Percentiles rank a stretch among this genome's conserved stretches.
Conservation (phyloP, 2,329 filamentous ascomycete genomes). For the Chrysoporthe puriensis region DNA sequence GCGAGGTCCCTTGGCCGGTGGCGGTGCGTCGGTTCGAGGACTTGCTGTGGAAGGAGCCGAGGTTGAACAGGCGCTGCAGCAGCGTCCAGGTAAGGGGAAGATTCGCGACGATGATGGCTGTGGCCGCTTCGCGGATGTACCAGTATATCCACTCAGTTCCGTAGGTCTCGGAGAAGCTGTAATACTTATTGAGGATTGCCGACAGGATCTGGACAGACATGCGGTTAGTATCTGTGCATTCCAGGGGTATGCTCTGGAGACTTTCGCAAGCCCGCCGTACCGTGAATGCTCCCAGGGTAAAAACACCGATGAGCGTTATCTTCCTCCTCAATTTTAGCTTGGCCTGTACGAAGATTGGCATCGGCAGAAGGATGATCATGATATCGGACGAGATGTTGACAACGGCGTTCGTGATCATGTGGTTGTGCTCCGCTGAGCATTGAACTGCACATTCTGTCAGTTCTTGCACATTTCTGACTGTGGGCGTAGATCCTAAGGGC, state of each 20-base stretch:
- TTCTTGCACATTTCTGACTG: neutral
- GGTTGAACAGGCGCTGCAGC: constrained; percentile 43
- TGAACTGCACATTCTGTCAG: constrained; percentile 44
- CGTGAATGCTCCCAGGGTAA: constrained; percentile 51
- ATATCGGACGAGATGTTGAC: constrained; percentile 65
- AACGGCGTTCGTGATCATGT: constrained; percentile 60
- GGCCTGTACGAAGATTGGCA: constrained; percentile 56
- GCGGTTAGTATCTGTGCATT: constrained; percentile 1
- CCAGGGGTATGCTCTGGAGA: neutral
- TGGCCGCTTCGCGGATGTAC: constrained; percentile 51
- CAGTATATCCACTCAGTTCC: constrained; percentile 46
- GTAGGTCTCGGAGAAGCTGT: constrained; percentile 46
- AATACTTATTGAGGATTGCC: constrained; percentile 52
- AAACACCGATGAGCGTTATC: constrained; percentile 51
- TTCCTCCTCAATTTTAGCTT: constrained; percentile 57
- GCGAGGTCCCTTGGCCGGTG: neutral
- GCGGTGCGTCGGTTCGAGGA: constrained; percentile 35
- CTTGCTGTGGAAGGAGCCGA: constrained; percentile 39
- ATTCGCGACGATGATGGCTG: constrained; percentile 49
- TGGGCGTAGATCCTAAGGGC: neutral
- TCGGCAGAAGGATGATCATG: constrained; percentile 61
- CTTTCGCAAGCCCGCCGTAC: constrained; percentile 37
- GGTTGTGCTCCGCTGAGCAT: constrained; percentile 60
- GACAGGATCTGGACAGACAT: constrained; percentile 47
- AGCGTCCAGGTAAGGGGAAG: constrained; percentile 49